Evolutionary conservation across 306 rosid genomes (phyloP), one percentile per base, ranked within the genome.

Genomic region (Sphenostylis stenocarpa): DNA sequence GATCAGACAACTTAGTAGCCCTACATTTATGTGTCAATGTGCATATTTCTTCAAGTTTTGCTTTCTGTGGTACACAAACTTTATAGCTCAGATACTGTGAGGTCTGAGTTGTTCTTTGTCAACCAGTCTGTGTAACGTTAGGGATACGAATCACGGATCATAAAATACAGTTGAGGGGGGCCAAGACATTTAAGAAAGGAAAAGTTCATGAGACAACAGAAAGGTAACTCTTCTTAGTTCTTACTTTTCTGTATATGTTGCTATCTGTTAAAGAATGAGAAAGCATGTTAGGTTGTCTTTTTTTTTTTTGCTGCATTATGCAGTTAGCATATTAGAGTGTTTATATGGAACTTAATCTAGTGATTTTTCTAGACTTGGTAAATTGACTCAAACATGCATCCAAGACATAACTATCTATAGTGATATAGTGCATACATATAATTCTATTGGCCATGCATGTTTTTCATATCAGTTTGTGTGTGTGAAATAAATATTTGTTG

Each of bases 111-210:
- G 68, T 67, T 28, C 21, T 41, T 28, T 17, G 24, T 39, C 57
- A 26, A 31, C 29, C 67, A 77, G 23, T 16, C 8, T 56, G 39
- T 67, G 39, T 19, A 55, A 41, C 33, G 34, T 34, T 41, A 17
- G n/a, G 48, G 60, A 29, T 78, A 47, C 39, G 26, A 45, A 69
- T 69, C 41, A 47, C 43, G 10, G 70, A 31, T 43, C 38, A 57
- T 33, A 58, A 15, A 69, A 78, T 47, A 53, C 77, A 78, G 82
- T 45, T 78, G 64, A 24, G 61, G 44, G 17, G 60, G 77, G 82
- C n/a, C 62, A 77, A 20, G 24, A 7, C 71, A 78, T 47, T 58
- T 45, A 69, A 68, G 53, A 52, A 44, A 60, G 1, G 10, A 9
- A 63, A 76, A 12, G 15, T 48, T 64, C 10, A 49, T 16, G 20